Evolutionary conservation across 257 asterid species (phyloP).

Genomic region (Rubia yunnanensis): DNA sequence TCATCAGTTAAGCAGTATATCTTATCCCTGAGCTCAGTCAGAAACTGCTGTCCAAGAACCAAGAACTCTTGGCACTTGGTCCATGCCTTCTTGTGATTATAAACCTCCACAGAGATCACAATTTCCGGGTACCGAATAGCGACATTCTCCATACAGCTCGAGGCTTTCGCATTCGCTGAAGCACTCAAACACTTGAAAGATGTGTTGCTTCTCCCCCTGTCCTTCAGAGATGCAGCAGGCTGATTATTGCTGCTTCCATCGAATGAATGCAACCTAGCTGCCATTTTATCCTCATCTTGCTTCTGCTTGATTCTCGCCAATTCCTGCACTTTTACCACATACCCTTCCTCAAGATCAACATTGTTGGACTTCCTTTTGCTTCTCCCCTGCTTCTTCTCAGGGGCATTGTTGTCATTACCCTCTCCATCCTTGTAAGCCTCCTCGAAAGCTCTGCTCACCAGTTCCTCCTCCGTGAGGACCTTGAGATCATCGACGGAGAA

Average conservation of each 20-base stretch:
- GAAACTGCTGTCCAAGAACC: constrained; percentile 71
- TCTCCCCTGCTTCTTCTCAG: constrained; percentile 29
- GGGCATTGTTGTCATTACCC: constrained; percentile 21
- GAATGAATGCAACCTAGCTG: constrained; percentile 75
- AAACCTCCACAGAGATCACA: constrained; percentile 66
- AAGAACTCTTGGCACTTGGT: constrained; percentile 76
- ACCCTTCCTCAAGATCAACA: constrained; percentile 47
- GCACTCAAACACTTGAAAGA: constrained; percentile 55
- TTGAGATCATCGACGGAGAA: constrained; percentile 72
- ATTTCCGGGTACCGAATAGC: constrained; percentile 66
- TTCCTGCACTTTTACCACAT: constrained; percentile 63
- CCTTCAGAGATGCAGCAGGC: constrained; percentile 18
- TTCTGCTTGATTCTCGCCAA: constrained; percentile 71
- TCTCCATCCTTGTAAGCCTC: constrained; percentile 71
- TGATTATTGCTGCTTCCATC: constrained; percentile 48
- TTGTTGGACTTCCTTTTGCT: constrained; percentile 31
- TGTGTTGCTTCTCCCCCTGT: constrained; percentile 32
- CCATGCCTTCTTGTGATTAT: constrained; percentile 50
- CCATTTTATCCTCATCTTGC: constrained; percentile 67
- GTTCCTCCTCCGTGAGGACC: constrained; percentile 65
- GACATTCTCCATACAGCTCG: constrained; percentile 29
- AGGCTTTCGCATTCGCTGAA: constrained; percentile 54
- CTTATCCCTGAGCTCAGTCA: constrained; percentile 76
- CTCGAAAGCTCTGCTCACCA: constrained; percentile 63
- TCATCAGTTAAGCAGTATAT: constrained; percentile 78